Evolutionary conservation across 371 early-diverging fungal genomes (phyloP), one percentile per base, ranked within the genome.

Genomic region (Mortierella sp.): DNA sequence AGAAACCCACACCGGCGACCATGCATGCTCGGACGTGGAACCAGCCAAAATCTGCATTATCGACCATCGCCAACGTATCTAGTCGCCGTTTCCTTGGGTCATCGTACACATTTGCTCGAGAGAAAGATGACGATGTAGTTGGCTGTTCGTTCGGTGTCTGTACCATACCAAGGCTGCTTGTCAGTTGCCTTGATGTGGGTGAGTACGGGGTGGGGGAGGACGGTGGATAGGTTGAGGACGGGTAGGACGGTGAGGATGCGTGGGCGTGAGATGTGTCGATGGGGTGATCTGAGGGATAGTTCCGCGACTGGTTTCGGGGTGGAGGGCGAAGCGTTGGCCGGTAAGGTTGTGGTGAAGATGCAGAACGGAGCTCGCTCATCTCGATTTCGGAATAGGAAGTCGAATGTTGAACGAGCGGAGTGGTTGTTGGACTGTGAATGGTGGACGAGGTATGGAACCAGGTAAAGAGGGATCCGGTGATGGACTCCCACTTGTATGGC

Each of bases 1-100:
- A 89, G 81, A 89, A 90, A 7, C 92, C 91, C 8, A 84, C 75
- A 15, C 92, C 91, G 4, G 91, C 83, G 19, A 91, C 69, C 60
- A 89, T 61, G 66, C 86, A 83, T 15, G 90, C 84, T 32, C 86
- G 83, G 23, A 90, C 53, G 56, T 90, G 90, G 79, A 87, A 86
- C 87, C 87, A 86, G 11, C 87, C 83, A 56, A 86, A 85, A 47
- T 85, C 80, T 43, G 81, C 81, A 50, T 84, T 80, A 52, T 84
- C 84, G 27, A 84, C 69, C 3, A 60, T 70, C 4, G 64, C 72
- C 28, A 84, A 65, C 11, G 82, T 79, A 11, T 80, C 66, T 19
- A 65, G 80, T 4, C 84, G 84, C 12, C 72, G 65, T 24, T 60
- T 39, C 32, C 59, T 37, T 7, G 63, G 64, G n/a, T 73, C 73